Base-by-base conservation (phyloP, 805 yeast species). In the Zygosaccharomyces gambellarensis region DNA sequence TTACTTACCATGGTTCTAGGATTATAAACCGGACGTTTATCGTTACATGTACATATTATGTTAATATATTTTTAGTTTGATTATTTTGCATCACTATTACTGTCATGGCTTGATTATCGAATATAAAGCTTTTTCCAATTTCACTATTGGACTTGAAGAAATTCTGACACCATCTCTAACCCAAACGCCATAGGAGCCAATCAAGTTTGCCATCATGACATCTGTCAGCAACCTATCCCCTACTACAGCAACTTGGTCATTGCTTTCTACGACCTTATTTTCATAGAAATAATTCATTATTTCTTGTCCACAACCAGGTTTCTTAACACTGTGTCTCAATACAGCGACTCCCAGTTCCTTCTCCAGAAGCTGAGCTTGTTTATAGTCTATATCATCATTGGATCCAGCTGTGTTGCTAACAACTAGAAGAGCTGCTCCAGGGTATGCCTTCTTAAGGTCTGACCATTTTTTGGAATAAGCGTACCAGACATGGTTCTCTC, bases 381-480 rank as follows among this genome's bases (percentile, higher is more conserved):
- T 51, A 49, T 80, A 76, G 30, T 71, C 74, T 0, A 57, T 60
- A 60, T 90, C 97, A 58, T 85, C 95, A 50, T 78, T 73, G 0
- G 95, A 86, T 0, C 99, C 99, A 0, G 98, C 97, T 0, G 96
- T 87, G 61, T 92, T 92, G 59, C 95, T 85, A 3, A 92, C 96
- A 8, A 92, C 85, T 32, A 89, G 71, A 19, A 90, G 65, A 9
- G 73, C 72, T 4, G 81, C 83, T 31, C 74, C 80, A 0, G 94
- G 89, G 59, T 84, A 88, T 1, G 66, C 57, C n/a, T 66, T 57
- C 39, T 73, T 72, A 44, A 88, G 67, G n/a, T 63, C 57, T 5
- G 70, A 66, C 89, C 94, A 89, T 39, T 72, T 68, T 8, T 65
- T 67, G 11, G 58, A 56, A 54, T 90, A 90, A 1, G 71, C 86